Base-by-base conservation (phyloP, 148 eudicot genomes). In the Fallopia convolvulus region DNA sequence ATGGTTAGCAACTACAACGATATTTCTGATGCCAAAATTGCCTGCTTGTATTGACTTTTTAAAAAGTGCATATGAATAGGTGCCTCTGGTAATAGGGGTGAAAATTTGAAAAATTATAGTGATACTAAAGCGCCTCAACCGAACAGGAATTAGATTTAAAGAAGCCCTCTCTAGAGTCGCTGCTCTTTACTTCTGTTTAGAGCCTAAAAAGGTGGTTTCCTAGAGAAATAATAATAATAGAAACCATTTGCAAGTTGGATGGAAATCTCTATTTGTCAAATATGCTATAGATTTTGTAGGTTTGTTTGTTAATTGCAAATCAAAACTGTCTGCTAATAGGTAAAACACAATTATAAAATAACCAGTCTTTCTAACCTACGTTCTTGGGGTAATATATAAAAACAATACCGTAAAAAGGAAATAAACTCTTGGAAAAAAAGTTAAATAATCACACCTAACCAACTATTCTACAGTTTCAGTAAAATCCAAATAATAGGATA, bases 1-100 rank as follows among this genome's bases (percentile, higher is more conserved):
- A 85, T 70, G 93, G 99, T 93, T 72, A 81, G 89, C 39, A 39
- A 75, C 58, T 68, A 9, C 46, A 68, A 12, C 15, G 72, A 36
- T 68, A 33, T 68, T 13, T 44, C 72, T 15, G 72, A 6, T 68
- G 4, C 39, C 7, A 36, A 39, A 68, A 68, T 15, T 39, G 7
- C 72, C 72, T 68, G 46, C 46, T 33, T 36, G 46, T 68, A 68
- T 68, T 68, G 72, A 68, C 39, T 17, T 14, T 15, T 15, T 14
- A 68, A 36, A 5, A 68, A 15, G 71, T 30, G 14, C 71, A 32
- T 32, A 63, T 33, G 50, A 20, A 21, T 60, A 60, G 72, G 42
- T 33, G 72, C 11, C 30, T 21, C 70, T 30, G 23, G 18, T 1
- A 55, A 18, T 9, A n/a, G 13, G 2, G 3, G 39, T 63, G 68